Evolutionary conservation across 1,284 basidiomycete species (phyloP), one percentile per base, ranked within the genome.

Genomic region (Trametes versicolor): DNA sequence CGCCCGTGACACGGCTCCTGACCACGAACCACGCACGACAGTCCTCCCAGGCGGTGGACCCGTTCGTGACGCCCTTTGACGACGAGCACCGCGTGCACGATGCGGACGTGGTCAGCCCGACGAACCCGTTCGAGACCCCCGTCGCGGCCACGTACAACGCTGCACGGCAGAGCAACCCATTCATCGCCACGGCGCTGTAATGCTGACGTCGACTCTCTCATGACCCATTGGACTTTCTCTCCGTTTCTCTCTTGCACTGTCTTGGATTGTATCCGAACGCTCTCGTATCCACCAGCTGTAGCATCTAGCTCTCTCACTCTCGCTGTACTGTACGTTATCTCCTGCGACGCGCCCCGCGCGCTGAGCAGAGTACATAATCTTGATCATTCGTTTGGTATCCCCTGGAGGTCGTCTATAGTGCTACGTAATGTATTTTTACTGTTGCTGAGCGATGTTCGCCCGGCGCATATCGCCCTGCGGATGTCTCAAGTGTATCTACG

Each of bases 51-150:
- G 73, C 65, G 71, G 74, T 80, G 53, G 77, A 88, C 73, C 91
- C 91, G 52, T 93, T 93, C 73, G 82, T 85, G 62, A 92, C 91
- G 62, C 91, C 92, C 13, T 93, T 93, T 77, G 92, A 93, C 75
- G 91, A 92, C 72, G 87, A 90, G 72, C 50, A 76, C 64, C 61
- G 66, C 47, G 72, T 67, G 37, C 37, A 17, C 37, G 37, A 39
- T 17, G 37, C 37, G 58, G 50, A 52, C 41, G 58, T 32, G 21
- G 34, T n/a, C 58, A 59, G 54, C 63, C 49, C 59, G 55, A 27
- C 64, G 56, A 64, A 69, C 62, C 62, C 64, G 60, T 63, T 62
- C 50, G 54, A 45, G 48, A 34, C 61, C 15, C 61, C 61, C 53
- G 32, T 32, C 15, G 54, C 34, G 27, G 7, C 47, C 17, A 17